phyloP scores from a whole-genome alignment of 106 monocot species.

The Dioscorea zingiberensis region DNA sequence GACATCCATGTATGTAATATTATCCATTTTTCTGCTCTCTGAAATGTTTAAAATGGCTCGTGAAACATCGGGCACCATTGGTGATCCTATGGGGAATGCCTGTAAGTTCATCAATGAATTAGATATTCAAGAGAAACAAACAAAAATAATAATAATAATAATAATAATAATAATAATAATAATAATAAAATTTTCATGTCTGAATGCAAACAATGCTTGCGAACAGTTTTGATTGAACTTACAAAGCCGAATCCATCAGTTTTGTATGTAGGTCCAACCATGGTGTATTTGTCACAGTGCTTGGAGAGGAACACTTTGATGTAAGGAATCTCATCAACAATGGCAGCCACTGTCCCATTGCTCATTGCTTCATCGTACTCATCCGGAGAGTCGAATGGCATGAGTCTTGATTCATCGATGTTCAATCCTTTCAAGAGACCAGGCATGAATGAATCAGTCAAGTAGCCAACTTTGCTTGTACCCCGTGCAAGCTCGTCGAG shows the following conservation, averaged over 20 bases:
- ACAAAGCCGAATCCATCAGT: slow-evolving; percentile 41
- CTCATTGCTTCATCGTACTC: slow-evolving; percentile 19
- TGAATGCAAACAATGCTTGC: background rate
- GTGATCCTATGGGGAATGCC: slow-evolving; percentile 28
- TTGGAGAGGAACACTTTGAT: slow-evolving; percentile 29
- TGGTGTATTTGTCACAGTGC: slow-evolving; percentile 26
- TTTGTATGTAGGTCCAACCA: slow-evolving; percentile 3
- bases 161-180: too few relatives aligned
- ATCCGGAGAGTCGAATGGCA: slow-evolving; percentile 7
- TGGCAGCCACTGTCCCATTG: slow-evolving; percentile 27
- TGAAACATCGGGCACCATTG: slow-evolving; percentile 20
- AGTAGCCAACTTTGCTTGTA: slow-evolving; percentile 48
- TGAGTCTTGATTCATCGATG: slow-evolving; percentile 10
- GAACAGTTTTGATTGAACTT: background rate
- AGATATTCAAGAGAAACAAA: background rate
- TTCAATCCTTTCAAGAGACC: slow-evolving; percentile 1
- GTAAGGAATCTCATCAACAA: slow-evolving; percentile 39
- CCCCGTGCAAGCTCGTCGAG: slow-evolving; percentile 34
- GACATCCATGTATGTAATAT: slow-evolving; percentile 21
- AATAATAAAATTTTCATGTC: background rate
- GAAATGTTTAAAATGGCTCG: slow-evolving; percentile 25
- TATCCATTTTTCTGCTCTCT: slow-evolving; percentile 11
- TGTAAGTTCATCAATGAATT: background rate
- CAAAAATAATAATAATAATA: too few relatives aligned
- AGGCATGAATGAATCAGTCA: slow-evolving; percentile 14